Conservation (phyloP, 2,329 filamentous ascomycete genomes). For the Zymoseptoria ardabiliae region DNA sequence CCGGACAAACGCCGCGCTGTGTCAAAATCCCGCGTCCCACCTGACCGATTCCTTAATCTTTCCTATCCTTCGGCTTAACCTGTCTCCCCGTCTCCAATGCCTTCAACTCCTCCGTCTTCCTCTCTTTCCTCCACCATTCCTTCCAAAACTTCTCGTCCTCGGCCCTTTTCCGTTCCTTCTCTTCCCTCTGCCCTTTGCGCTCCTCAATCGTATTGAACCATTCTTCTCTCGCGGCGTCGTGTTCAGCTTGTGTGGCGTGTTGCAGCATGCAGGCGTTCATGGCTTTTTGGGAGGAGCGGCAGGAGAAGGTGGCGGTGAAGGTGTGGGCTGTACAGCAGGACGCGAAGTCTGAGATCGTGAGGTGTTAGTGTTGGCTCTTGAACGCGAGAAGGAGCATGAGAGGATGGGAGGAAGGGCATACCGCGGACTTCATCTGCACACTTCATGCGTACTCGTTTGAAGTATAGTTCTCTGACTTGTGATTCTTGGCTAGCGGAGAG, state of each 20-base stretch:
- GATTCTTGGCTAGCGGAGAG: constrained; percentile 74
- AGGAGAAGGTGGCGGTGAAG: constrained; percentile 79
- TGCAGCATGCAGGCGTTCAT: constrained; percentile 95
- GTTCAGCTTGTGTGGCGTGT: constrained; percentile 74
- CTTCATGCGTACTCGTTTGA: constrained; percentile 66
- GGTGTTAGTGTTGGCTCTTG: too few species aligned
- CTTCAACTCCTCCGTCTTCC: constrained; percentile 15
- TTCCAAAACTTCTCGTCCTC: constrained; percentile 41
- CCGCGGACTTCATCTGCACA: constrained; percentile 56
- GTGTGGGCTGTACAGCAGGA: constrained; percentile 81
- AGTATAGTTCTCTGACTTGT: constrained; percentile 73
- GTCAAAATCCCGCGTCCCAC: background rate
- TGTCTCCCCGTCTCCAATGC: background rate
- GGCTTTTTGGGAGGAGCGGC: constrained; percentile 65
- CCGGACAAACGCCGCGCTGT: background rate
- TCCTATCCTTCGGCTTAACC: background rate
- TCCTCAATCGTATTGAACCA: constrained; percentile 79
- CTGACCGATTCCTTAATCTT: background rate
- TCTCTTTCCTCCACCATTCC: constrained; percentile 44
- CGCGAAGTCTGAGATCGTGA: constrained; percentile 63
- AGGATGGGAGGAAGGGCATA: constrained; percentile 16
- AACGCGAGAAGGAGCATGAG: background rate
- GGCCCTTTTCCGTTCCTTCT: constrained; percentile 39
- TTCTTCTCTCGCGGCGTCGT: constrained; percentile 83
- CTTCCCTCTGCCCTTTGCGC: constrained; percentile 60